Evolutionary conservation across 2,329 filamentous ascomycete species (phyloP).

Genomic region (Pseudogymnoascus sp.): DNA sequence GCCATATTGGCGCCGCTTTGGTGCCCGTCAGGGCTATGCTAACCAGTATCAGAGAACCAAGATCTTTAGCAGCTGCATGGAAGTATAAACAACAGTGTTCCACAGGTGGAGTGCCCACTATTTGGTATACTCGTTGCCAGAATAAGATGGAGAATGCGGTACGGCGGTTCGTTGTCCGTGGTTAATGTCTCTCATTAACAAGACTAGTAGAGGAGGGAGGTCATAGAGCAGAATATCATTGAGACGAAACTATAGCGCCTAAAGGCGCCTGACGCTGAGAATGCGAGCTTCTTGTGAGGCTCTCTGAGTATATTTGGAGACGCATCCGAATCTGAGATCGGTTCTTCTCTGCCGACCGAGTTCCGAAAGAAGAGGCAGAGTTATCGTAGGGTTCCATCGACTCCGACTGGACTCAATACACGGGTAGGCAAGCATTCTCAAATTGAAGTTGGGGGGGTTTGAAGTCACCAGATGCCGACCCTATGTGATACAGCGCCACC

Average conservation of each 20-base stretch:
- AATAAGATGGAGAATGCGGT: conserved; percentile 3
- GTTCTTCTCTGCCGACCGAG: not conserved
- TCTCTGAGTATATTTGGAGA: not conserved
- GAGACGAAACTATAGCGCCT: not conserved
- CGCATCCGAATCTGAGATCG: not conserved
- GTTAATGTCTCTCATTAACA: not conserved
- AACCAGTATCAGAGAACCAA: not conserved
- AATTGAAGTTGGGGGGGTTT: not conserved
- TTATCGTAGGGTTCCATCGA: not conserved
- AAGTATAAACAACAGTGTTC: not conserved
- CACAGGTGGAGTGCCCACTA: not conserved
- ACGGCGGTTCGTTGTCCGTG: conserved; percentile 3
- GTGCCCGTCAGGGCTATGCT: conserved; percentile 1
- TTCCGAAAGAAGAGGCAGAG: not conserved
- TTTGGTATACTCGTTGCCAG: not conserved
- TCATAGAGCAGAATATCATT: not conserved
- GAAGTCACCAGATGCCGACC: not conserved
- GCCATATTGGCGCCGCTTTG: not conserved
- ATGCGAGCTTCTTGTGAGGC: not conserved
- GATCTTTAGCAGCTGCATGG: conserved; percentile 1
- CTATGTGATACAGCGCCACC: not conserved
- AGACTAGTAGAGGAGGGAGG: not conserved
- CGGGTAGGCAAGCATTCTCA: not conserved
- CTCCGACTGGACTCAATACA: not conserved
- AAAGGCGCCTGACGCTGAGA: not conserved